Evolutionary conservation across 2,329 filamentous ascomycete species (phyloP), one percentile per base, ranked within the genome.

Genomic region (Endothia cerciana): DNA sequence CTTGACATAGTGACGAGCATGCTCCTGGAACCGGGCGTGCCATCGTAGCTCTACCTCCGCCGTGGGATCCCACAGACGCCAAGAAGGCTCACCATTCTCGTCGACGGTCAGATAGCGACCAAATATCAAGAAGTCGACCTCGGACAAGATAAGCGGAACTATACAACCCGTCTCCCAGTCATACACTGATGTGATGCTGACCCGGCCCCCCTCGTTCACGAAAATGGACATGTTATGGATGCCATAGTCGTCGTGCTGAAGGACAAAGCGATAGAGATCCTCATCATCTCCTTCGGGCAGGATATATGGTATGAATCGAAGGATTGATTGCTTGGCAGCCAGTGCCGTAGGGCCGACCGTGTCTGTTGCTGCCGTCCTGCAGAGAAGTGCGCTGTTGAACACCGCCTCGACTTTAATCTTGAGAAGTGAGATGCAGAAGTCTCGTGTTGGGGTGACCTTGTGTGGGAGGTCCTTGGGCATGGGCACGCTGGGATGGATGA

Each of bases 241-340:
- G 49, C 74, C 74, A 67, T 74, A 77, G 66, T 77, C 74, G 17
- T 74, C 74, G 58, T 77, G 74, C 4, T 77, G 72, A 28, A 77
- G 71, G 60, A 77, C 75, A n/a, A 75, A 69, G 25, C 71, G 73
- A 65, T 76, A 76, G 8, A 74, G 57, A 4, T 40, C 40, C 11
- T 28, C 45, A 4, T 72, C 53, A 13, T 57, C 51, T 22, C 63
- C 62, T 10, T 53, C 47, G 3, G 73, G 71, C 2, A 73, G 64
- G 3, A 73, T 64, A 15, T 61, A 63, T 5, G 73, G 73, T 62
- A 76, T 70, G 3, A 73, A 63, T 13, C 67, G 70, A 4, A 76
- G 67, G 3, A 77, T 70, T 33, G 71, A 71, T 53, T 73, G 59
- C 64, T 73, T 74, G 15, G 73, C 72, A 8, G 67, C 63, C 10